phyloP scores from a whole-genome alignment of 345 rosid genomes.

The Citrus unshiu region DNA sequence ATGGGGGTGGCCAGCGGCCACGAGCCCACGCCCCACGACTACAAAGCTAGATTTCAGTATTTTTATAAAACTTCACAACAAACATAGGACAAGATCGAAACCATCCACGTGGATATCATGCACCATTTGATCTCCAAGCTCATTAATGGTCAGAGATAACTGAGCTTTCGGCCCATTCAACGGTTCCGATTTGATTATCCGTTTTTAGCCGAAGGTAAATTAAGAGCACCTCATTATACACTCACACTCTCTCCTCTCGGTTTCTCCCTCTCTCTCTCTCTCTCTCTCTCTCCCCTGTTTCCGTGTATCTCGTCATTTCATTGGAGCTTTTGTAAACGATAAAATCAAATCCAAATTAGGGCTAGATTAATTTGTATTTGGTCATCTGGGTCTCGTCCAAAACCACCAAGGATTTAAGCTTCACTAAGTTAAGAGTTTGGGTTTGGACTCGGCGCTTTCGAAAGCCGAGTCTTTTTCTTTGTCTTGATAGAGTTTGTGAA shows the following conservation, averaged over 20 bases:
- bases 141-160: background rate
- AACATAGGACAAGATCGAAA: background rate
- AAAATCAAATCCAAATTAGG: background rate
- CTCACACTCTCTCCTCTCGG: background rate
- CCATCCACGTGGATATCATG: background rate
- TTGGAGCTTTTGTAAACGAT: background rate
- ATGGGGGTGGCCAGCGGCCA: no score
- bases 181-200: background rate
- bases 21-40: no score
- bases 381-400: constrained; percentile 10
- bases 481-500: constrained; percentile 10
- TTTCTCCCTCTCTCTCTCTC: background rate
- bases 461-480: constrained; percentile 1
- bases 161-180: background rate
- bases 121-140: background rate
- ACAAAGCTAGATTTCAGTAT: no score
- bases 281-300: background rate
- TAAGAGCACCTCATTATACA: background rate
- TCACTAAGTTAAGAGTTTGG: background rate
- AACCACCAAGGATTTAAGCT: background rate
- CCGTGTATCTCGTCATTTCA: background rate
- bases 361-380: background rate
- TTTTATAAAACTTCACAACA: no score
- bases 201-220: background rate
- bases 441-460: background rate